Conservation (phyloP, 2,329 filamentous ascomycete genomes). For the Teratosphaeriaceae sp. region DNA sequence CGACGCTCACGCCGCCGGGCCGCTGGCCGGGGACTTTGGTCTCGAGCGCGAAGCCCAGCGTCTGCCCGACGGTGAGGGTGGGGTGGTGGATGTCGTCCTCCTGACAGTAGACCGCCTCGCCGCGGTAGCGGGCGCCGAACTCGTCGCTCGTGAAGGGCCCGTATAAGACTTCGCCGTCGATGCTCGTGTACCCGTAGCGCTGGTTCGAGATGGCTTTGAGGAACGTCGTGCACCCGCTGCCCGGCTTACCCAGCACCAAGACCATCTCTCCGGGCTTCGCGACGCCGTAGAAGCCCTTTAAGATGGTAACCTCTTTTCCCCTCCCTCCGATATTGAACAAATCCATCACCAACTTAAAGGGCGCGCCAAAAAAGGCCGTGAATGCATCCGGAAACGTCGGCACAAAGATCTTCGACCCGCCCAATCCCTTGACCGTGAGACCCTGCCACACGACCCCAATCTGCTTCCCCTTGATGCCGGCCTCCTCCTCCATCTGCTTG, state of each 20-base stretch:
- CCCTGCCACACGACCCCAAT: slow-evolving; percentile 72
- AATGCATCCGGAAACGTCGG: slow-evolving; percentile 77
- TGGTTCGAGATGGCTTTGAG: slow-evolving; percentile 50
- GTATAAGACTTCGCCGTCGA: slow-evolving; percentile 58
- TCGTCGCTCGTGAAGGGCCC: slow-evolving; percentile 65
- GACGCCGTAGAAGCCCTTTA: slow-evolving; percentile 61
- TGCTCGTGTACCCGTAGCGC: slow-evolving; percentile 52
- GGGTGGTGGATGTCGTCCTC: slow-evolving; percentile 83
- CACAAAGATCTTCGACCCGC: slow-evolving; percentile 64
- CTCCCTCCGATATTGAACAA: slow-evolving; percentile 61
- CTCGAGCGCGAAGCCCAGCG: slow-evolving; percentile 75
- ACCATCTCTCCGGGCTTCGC: slow-evolving; percentile 83
- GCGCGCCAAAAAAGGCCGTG: slow-evolving; percentile 61
- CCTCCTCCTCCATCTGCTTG: slow-evolving; percentile 62
- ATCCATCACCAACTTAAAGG: slow-evolving; percentile 54
- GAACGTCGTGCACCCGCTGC: slow-evolving; percentile 51
- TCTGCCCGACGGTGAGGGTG: slow-evolving; percentile 81
- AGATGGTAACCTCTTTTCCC: slow-evolving; percentile 63
- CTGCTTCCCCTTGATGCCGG: slow-evolving; percentile 70
- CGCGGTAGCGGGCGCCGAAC: slow-evolving; percentile 65
- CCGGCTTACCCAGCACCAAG: slow-evolving; percentile 71
- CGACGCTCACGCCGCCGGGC: slow-evolving; percentile 50
- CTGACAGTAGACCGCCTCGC: slow-evolving; percentile 79
- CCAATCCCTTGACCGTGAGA: slow-evolving; percentile 66
- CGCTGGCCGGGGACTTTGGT: slow-evolving; percentile 78